Base-by-base conservation (phyloP, 306 rosid species). In the Acacia acuminata region DNA sequence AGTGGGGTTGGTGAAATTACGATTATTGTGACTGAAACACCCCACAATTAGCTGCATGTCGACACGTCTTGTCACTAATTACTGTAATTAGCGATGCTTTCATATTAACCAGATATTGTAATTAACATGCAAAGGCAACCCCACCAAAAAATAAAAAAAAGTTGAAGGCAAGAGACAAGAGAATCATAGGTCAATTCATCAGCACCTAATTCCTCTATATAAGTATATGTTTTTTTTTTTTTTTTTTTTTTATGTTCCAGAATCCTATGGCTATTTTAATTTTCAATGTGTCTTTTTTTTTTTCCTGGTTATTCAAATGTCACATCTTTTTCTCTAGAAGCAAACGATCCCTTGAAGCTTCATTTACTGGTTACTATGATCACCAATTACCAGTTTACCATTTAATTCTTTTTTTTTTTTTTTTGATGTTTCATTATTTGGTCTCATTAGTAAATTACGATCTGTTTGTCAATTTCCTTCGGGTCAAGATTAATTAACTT, bases 1-100 rank as follows among this genome's bases (percentile, higher is more conserved):
- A 43, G 53, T 70, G 75, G 75, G 36, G 53, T 70, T 69, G 44
- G 69, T 24, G 40, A 42, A 71, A 11, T 58, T 20, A 42, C n/a
- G 73, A 63, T 77, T 3, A 44, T 71, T 71, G 12, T 5, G 8
- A 44, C 51, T 24, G 4, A 71, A 71, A 48, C 25, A 15, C 15
- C 63, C 50, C 83, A 42, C 34, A 30, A 44, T 58, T 36, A 72
- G 51, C 25, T 71, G 77, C 17, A 13, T 6, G 8, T 70, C 32
- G 25, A 30, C 78, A 58, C 13, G 42, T 80, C 47, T 80, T 27
- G 72, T 80, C 83, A 80, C 48, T 44, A 64, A 60, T 60, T 43
- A 66, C 19, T 19, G 61, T 40, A 64, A 60, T 60, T 58, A 66
- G 20, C 45, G 51, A 30, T 45, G 4, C 72, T 55, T 58, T 80